These are phyloP conservation scores for Tricholoma sp. DNA, from an alignment of 768 basidiomycete species.

Conservation along the genomic window DNA sequence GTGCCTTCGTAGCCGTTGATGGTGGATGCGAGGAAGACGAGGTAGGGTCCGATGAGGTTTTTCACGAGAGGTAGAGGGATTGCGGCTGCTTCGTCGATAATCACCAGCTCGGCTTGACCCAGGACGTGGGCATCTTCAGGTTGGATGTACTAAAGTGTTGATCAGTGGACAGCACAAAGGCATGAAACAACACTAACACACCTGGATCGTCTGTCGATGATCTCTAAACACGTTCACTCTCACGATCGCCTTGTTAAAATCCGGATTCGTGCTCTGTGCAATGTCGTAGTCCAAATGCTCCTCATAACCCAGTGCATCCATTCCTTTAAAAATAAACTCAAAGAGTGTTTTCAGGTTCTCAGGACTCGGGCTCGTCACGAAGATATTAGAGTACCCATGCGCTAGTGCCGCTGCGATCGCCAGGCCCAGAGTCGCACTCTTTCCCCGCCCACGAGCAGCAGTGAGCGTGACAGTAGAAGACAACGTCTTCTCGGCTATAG, in stretches of 20 bases:
- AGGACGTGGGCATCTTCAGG: constrained; percentile 97
- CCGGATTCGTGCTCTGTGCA: constrained; percentile 89
- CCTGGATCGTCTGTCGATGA: constrained; percentile 96
- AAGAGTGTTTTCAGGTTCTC: constrained; percentile 98
- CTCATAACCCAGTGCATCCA: constrained; percentile 93
- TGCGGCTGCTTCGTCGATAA: constrained; percentile 98
- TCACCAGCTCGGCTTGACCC: constrained; percentile 94
- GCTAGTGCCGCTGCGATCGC: constrained; percentile 90
- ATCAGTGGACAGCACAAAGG: not conserved
- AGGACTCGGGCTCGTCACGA: constrained; percentile 95
- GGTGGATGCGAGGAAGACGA: constrained; percentile 98
- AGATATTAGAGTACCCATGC: constrained; percentile 95
- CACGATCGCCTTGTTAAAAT: constrained; percentile 93
- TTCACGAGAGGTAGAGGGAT: constrained; percentile 95
- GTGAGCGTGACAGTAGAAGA: constrained; percentile 95
- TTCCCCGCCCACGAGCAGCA: constrained; percentile 91
- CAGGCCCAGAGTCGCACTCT: constrained; percentile 93
- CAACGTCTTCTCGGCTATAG: constrained; percentile 88
- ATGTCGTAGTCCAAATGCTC: constrained; percentile 98
- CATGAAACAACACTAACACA: constrained; percentile 25
- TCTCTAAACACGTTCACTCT: constrained; percentile 90
- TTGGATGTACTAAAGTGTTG: constrained; percentile 77
- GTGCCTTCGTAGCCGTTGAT: constrained; percentile 99
- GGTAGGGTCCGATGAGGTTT: constrained; percentile 91
- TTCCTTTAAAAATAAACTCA: constrained; percentile 94